Evolutionary conservation across 441 rosid species (phyloP).

Genomic region (Macaranga tanarius): DNA sequence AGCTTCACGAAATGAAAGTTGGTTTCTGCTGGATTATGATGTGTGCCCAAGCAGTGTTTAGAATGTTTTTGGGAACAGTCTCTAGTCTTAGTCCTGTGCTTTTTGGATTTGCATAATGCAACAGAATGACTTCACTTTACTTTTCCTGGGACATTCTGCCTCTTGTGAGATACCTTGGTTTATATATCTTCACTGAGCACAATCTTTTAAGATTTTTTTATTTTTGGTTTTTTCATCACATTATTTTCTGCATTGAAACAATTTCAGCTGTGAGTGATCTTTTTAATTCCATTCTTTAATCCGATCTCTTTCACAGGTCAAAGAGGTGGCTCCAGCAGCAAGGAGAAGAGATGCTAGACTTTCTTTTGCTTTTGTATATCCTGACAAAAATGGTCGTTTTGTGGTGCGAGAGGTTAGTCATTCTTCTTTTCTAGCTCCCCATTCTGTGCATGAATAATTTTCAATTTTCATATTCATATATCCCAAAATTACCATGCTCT

Average conservation of each 20-base stretch:
- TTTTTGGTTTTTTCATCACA: neutral
- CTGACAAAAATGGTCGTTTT: conserved; percentile 77
- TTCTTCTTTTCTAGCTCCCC: conserved; percentile 7
- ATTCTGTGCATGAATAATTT: neutral
- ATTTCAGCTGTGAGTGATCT: neutral
- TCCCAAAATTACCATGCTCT: neutral
- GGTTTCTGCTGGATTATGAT: neutral
- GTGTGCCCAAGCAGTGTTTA: neutral
- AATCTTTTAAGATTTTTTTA: neutral
- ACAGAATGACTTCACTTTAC: neutral
- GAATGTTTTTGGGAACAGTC: neutral
- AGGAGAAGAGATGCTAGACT: conserved; percentile 86
- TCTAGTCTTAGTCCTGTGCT: neutral
- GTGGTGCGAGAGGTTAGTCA: conserved; percentile 63
- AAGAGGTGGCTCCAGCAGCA: conserved; percentile 89
- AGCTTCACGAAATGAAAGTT: neutral
- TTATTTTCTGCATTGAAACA: neutral
- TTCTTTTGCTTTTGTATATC: conserved; percentile 94
- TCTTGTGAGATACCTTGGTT: neutral
- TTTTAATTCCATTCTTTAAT: conserved; percentile 10
- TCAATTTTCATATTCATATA: neutral
- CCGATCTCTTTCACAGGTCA: conserved; percentile 49
- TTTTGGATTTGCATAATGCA: neutral
- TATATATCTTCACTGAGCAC: neutral
- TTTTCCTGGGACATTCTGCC: neutral